Base-by-base conservation (phyloP, 83 land plant species). In the Picea engelmannii region DNA sequence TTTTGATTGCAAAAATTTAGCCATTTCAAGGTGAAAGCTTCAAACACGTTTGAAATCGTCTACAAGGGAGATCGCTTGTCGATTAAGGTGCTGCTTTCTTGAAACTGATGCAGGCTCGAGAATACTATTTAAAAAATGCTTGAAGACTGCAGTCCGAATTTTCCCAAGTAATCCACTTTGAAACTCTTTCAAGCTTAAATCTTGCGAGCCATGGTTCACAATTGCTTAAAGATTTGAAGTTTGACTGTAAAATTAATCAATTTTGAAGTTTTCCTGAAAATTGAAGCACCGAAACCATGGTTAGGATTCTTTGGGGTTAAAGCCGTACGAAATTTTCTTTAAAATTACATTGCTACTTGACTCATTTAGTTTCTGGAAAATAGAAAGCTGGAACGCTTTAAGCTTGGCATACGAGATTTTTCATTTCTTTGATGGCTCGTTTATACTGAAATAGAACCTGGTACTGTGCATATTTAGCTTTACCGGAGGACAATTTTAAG, bases 91-190 rank as follows among this genome's bases (percentile, higher is more conserved):
- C 15, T 55, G 58, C 58, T 20, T 2, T 74, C 21, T 47, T n/a
- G 77, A 74, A 74, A 59, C 27, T 20, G 20, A 70, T 70, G 75
- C 42, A 70, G 15, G 75, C 75, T 9, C 49, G 59, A 74, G 59
- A 74, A 74, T 52, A 47, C 58, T 44, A 4, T 9, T 47, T 74
- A 1, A 47, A 12, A 44, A 47, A 21, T 20, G 52, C 12, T 47
- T 52, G 77, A 74, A 44, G 24, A 9, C 77, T 44, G 55, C 0
- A 74, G 58, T 74, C 24, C 16, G 49, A 21, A 20, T 17, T 74
- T 47, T 52, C 59, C 40, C 20, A 40, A 70, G 49, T 40, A 40
- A 35, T 18, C 23, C 49, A 70, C 9, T 38, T 27, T 17, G 47
- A 35, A 69, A 1, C 35, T 69, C 9, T 7, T 44, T 38, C 17